A percentile compares a stretch with the other conserved stretches of the same genome.
These are phyloP conservation scores for Aspergillus puulaauensis DNA, from an alignment of 2,329 filamentous ascomycete genomes.

Conservation along the genomic window DNA sequence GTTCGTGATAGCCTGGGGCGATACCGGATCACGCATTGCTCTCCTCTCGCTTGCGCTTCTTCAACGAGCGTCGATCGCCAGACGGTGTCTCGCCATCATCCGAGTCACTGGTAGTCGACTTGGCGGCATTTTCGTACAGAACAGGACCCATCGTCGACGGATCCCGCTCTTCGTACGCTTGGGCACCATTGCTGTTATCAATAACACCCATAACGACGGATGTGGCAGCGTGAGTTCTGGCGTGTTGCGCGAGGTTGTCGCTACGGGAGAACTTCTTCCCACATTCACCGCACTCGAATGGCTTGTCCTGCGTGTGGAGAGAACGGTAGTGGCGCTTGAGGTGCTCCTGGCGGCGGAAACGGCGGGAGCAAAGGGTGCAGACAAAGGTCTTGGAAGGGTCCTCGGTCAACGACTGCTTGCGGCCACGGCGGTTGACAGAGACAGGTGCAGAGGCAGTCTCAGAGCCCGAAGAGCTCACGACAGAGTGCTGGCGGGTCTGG, in stretches of 20 bases:
- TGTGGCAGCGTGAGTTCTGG: constrained; percentile 86
- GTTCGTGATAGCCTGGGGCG: constrained; percentile 30
- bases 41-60: constrained; percentile 74
- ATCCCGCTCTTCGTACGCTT: constrained; percentile 55
- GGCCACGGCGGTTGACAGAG: constrained; percentile 83
- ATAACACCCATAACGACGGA: constrained; percentile 89
- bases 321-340: constrained; percentile 98
- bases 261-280: constrained; percentile 99
- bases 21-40: constrained; percentile 51
- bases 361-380: constrained; percentile 91
- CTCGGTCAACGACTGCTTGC: constrained; percentile 97
- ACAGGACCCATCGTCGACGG: constrained; percentile 70
- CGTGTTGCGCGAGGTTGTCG: constrained; percentile 95
- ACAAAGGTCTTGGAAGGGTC: constrained; percentile 98
- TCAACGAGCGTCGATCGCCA: constrained; percentile 55
- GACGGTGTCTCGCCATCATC: constrained; percentile 37
- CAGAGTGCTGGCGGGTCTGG: constrained; percentile 45
- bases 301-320: constrained; percentile 97
- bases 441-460: constrained; percentile 33
- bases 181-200: constrained; percentile 58
- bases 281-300: constrained; percentile 95
- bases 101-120: constrained; percentile 45
- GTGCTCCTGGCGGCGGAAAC: constrained; percentile 97
- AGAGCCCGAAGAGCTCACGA: constrained; percentile 50
- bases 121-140: constrained; percentile 75